Percentiles rank a stretch among this genome's conserved stretches.
These are phyloP conservation scores for Diaporthe sp. DNA, from an alignment of 2,329 filamentous ascomycete species.

Conservation along the genomic window DNA sequence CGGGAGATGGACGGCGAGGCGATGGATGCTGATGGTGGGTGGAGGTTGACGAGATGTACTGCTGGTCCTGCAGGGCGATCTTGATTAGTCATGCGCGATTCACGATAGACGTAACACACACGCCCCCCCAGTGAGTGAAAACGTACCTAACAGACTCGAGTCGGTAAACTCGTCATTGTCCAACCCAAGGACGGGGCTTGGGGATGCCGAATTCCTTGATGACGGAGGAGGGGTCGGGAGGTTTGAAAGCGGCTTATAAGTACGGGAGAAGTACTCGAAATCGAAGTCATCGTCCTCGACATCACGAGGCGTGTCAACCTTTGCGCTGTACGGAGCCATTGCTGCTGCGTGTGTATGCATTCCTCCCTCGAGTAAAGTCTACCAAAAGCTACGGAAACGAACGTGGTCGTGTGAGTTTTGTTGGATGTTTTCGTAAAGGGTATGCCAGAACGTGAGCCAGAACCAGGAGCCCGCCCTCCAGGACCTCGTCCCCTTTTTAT, in stretches of 20 bases:
- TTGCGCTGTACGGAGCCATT: conserved; percentile 40
- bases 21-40: conserved; percentile 74
- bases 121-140: conserved; percentile 41
- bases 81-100: conserved; percentile 41
- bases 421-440: not conserved
- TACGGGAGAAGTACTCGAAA: conserved; percentile 68
- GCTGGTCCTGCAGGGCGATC: conserved; percentile 66
- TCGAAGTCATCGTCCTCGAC: conserved; percentile 63
- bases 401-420: conserved; percentile 32
- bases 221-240: conserved; percentile 77
- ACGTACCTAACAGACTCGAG: conserved; percentile 57
- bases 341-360: conserved; percentile 34
- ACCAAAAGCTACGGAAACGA: conserved; percentile 43
- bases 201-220: conserved; percentile 59
- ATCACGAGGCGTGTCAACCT: conserved; percentile 38
- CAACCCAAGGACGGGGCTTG: conserved; percentile 58
- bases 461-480: conserved; percentile 17
- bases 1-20: conserved; percentile 69
- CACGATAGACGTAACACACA: conserved; percentile 48
- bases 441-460: conserved; percentile 5
- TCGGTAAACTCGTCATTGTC: conserved; percentile 62
- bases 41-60: conserved; percentile 75
- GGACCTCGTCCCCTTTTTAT: conserved; percentile 39
- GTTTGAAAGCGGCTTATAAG: conserved; percentile 77
- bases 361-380: conserved; percentile 35